Evolutionary conservation across 345 rosid species (phyloP).

Genomic region (Stellera chamaejasme): DNA sequence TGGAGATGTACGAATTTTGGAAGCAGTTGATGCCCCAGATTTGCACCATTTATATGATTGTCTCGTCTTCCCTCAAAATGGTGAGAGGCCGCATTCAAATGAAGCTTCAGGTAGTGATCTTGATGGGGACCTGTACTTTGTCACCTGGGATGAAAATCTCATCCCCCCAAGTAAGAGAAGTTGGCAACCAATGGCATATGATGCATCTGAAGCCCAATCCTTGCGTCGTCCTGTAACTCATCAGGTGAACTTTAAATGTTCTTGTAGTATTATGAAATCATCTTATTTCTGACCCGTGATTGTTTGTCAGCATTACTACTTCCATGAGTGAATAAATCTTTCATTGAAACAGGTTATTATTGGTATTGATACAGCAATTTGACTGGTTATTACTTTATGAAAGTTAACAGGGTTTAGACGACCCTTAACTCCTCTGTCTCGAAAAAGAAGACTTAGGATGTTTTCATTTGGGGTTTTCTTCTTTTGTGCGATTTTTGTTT

Average conservation of each 20-base stretch:
- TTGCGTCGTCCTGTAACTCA: constrained; percentile 39
- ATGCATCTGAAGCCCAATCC: constrained; percentile 28
- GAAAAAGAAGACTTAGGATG: no score
- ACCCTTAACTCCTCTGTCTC: no score
- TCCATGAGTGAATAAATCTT: no score
- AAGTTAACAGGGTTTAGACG: no score
- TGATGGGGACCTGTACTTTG: constrained; percentile 89
- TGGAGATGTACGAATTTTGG: constrained; percentile 77
- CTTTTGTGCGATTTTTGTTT: no score
- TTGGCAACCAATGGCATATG: constrained; percentile 64
- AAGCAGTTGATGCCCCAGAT: constrained; percentile 76
- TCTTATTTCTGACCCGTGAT: not conserved
- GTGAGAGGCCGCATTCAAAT: constrained; percentile 78
- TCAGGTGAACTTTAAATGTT: constrained; percentile 35
- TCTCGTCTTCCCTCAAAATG: constrained; percentile 87
- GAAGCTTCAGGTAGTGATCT: constrained; percentile 99
- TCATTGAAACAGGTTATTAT: no score
- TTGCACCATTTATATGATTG: constrained; percentile 77
- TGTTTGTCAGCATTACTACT: not conserved
- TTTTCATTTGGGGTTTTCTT: no score
- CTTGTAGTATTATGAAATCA: constrained; percentile 1
- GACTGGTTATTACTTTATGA: no score
- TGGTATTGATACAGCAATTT: no score
- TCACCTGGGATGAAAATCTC: constrained; percentile 84
- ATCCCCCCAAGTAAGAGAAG: constrained; percentile 75